Percentiles rank a stretch among this genome's conserved stretches.
phyloP scores from a whole-genome alignment of 345 rosid genomes.

The Citrus glauca region DNA sequence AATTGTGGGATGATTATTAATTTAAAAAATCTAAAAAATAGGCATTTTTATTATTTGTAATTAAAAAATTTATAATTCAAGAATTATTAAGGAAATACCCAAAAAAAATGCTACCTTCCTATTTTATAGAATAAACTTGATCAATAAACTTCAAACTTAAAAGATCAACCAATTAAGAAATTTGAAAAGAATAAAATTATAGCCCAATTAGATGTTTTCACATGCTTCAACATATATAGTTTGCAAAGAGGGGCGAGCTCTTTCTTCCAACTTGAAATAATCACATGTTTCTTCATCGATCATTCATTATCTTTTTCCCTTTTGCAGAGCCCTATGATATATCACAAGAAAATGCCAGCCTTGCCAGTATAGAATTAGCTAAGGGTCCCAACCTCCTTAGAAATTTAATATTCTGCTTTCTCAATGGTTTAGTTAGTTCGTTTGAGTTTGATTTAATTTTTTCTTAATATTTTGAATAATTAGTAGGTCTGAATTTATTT shows the following conservation, averaged over 20 bases:
- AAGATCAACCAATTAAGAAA: neutral
- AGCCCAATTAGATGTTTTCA: conserved; percentile 7
- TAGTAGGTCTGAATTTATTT: no score
- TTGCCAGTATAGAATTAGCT: neutral
- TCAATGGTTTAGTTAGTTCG: no score
- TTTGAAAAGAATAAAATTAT: neutral
- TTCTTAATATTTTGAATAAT: no score
- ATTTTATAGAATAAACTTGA: neutral
- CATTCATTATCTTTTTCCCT: neutral
- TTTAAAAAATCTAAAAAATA: no score
- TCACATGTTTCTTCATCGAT: conserved; percentile 24
- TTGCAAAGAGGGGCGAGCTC: conserved; percentile 3
- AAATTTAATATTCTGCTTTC: neutral
- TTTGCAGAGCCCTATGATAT: neutral
- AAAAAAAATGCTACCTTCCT: no score
- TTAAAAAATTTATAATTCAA: no score
- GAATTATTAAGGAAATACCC: no score
- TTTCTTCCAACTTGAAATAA: neutral
- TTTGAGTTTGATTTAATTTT: no score
- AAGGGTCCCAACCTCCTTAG: neutral
- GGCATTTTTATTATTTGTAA: no score
- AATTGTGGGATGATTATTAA: no score
- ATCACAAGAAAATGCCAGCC: conserved; percentile 16
- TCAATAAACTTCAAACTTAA: neutral
- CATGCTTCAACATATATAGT: conserved; percentile 8